Evolutionary conservation across 164 flowering plant genomes (phyloP), one percentile per base, ranked within the genome.

Genomic region (Platanus orientalis): DNA sequence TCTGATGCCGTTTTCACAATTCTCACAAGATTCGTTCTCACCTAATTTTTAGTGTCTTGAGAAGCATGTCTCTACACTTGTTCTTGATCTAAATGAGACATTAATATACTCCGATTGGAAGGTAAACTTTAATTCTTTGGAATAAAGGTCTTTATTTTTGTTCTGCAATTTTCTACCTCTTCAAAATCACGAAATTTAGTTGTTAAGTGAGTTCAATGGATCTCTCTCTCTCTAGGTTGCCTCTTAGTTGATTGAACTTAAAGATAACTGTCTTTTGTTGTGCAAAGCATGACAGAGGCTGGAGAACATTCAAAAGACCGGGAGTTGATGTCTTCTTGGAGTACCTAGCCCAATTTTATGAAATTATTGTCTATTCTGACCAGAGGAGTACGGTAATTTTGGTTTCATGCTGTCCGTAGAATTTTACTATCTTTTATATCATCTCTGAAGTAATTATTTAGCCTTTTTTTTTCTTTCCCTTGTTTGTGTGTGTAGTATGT

Each of bases 271-370:
- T 58, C 5, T 30, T 27, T 48, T 72, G 57, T 30, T 13, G 63
- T 49, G 28, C 68, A 54, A 72, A 93, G 97, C 92, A 97, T 67
- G 98, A 93, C 19, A 78, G 92, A 76, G 98, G 98, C 54, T 93
- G 98, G 97, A 76, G 89, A 66, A 93, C 98, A 26, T 85, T 90
- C 67, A 90, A 93, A 76, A 79, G 98, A 69, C 97, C 98, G 59
- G 98, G 98, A 63, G 96, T 89, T 64, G 97, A 93, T 79, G 84
- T 81, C 27, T 93, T 93, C 74, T 73, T 93, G 81, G 84, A 89
- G 69, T 91, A 87, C 71, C 82, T 93, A 44, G 88, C 86, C 9
- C 84, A 83, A 55, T 90, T 78, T 58, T 90, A 84, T 78, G 98
- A 93, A 78, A 83, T 93, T 72, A 83, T 93, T 42, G 79, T 93